A percentile compares a stretch with the other conserved stretches of the same genome.
Conservation (phyloP, 2,329 filamentous ascomycete species). For the Penicillium sp. region DNA sequence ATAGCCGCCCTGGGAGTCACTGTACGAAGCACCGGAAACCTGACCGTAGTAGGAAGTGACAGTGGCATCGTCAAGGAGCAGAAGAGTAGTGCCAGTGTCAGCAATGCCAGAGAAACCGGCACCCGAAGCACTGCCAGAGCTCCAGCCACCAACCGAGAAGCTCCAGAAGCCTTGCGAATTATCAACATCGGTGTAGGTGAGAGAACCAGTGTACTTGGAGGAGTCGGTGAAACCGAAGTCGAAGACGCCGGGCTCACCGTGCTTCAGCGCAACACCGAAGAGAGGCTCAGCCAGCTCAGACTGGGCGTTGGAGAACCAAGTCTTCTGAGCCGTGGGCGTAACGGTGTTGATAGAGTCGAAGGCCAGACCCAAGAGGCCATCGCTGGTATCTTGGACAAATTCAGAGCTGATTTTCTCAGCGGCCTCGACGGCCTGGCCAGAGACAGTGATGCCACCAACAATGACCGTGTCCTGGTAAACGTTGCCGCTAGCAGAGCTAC, state of each 20-base stretch:
- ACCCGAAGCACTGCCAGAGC: constrained; percentile 49
- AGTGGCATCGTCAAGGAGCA: constrained; percentile 57
- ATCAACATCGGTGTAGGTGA: constrained; percentile 60
- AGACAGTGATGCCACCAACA: constrained; percentile 61
- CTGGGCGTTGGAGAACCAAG: constrained; percentile 62
- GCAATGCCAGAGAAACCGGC: constrained; percentile 58
- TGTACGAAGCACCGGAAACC: constrained; percentile 51
- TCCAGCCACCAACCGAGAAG: constrained; percentile 59
- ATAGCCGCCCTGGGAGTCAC: constrained; percentile 51
- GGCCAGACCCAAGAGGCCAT: constrained; percentile 63
- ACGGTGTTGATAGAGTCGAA: constrained; percentile 63
- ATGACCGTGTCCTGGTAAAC: constrained; percentile 67
- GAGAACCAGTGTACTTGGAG: constrained; percentile 58
- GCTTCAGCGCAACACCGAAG: constrained; percentile 58
- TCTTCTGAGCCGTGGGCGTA: constrained; percentile 50
- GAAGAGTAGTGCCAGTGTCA: constrained; percentile 68
- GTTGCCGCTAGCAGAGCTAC: constrained; percentile 61
- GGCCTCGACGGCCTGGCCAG: constrained; percentile 65
- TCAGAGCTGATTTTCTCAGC: constrained; percentile 58
- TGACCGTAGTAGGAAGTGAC: constrained; percentile 61
- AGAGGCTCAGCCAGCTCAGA: constrained; percentile 50
- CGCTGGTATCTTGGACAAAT: constrained; percentile 56
- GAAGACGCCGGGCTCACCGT: constrained; percentile 53
- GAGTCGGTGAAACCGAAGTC: constrained; percentile 62
- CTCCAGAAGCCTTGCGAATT: constrained; percentile 64